Evolutionary conservation across 176 grass and related monocot species (phyloP).

Genomic region (Elaeis guineensis): DNA sequence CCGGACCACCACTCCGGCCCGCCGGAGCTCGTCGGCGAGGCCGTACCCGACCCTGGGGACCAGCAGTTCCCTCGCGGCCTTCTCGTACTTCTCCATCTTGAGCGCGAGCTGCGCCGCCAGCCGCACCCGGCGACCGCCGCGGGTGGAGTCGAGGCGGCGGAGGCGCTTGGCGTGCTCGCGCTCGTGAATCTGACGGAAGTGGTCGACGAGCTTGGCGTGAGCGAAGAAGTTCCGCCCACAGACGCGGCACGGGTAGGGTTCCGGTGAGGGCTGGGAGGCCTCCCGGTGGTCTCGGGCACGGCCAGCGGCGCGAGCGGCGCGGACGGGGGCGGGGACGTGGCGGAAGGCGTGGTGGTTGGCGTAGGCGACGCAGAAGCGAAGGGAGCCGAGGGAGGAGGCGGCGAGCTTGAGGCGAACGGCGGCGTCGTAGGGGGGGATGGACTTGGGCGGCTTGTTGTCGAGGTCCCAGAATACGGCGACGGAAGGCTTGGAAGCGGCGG

Average conservation of each 20-base stretch:
- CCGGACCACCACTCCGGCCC: constrained; percentile 26
- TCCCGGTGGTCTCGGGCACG: not conserved
- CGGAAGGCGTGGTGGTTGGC: constrained; percentile 24
- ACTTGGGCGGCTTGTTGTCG: constrained; percentile 31
- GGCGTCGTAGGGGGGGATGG: constrained; percentile 40
- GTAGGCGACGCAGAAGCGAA: constrained; percentile 39
- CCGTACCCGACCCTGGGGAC: constrained; percentile 15
- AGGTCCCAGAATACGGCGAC: constrained; percentile 62
- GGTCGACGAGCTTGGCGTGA: constrained; percentile 29
- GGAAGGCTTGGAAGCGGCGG: constrained; percentile 9
- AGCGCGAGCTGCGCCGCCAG: constrained; percentile 45
- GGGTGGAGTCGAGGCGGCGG: constrained; percentile 37
- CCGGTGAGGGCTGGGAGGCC: not conserved
- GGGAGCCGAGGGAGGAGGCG: constrained; percentile 32
- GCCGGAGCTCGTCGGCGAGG: constrained; percentile 34
- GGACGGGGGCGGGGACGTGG: constrained; percentile 18
- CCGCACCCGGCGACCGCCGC: constrained; percentile 31
- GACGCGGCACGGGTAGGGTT: constrained; percentile 29
- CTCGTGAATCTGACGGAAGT: constrained; percentile 36
- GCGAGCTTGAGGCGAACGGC: constrained; percentile 50
- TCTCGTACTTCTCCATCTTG: constrained; percentile 64
- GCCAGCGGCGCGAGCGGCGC: not conserved
- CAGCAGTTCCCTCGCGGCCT: constrained; percentile 47
- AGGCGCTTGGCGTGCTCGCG: constrained; percentile 27
- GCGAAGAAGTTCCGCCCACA: constrained; percentile 29